A percentile compares a stretch with the other conserved stretches of the same genome.
Conservation (phyloP, 495 filamentous ascomycete genomes). For the Tuber umbilicatum region DNA sequence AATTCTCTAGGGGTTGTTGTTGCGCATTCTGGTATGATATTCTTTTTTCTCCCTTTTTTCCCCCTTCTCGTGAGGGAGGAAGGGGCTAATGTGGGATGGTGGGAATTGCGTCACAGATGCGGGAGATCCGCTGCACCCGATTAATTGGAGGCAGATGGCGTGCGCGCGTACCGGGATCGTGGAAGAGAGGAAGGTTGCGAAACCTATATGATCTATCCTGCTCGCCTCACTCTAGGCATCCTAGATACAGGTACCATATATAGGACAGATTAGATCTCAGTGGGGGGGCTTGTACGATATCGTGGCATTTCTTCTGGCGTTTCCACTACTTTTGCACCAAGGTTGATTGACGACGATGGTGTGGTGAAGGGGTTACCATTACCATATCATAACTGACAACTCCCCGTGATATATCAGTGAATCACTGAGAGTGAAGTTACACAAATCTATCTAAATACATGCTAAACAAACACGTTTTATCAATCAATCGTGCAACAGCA, state of each 20-base stretch:
- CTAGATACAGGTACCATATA: background rate
- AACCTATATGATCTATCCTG: slow-evolving; percentile 61
- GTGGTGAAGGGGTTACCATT: background rate
- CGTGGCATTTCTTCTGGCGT: background rate
- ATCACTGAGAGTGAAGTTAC: background rate
- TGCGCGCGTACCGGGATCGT: slow-evolving; percentile 70
- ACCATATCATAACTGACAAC: background rate
- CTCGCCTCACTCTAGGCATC: background rate
- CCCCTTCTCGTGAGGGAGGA: background rate
- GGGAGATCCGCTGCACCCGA: slow-evolving; percentile 81
- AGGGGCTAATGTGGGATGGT: background rate
- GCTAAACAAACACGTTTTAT: background rate
- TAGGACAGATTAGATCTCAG: background rate
- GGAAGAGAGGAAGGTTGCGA: slow-evolving; percentile 86
- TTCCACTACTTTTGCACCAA: background rate
- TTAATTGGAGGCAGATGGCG: slow-evolving; percentile 89
- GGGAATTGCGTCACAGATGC: slow-evolving; percentile 48
- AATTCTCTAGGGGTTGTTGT: slow-evolving; percentile 93
- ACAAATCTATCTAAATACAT: background rate
- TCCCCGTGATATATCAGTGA: background rate
- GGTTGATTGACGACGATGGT: background rate
- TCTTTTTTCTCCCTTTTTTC: background rate
- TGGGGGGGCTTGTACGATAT: background rate
- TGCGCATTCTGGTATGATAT: slow-evolving; percentile 58
- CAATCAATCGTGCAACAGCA: background rate